Conservation (phyloP, 129 eudicot genomes). For the Cynara cardunculus region DNA sequence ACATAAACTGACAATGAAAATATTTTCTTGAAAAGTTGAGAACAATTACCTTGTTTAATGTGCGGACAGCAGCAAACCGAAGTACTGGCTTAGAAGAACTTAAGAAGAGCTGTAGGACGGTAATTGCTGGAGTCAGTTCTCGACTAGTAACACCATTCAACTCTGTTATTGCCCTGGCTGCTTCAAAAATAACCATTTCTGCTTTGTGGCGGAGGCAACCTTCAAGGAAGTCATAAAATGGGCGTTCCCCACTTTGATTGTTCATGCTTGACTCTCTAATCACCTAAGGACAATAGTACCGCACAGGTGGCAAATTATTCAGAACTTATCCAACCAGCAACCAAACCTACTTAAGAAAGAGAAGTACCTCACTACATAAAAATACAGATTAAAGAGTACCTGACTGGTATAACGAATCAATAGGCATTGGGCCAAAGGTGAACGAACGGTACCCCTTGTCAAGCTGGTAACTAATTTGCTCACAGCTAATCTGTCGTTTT, state of each 20-base stretch:
- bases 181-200: conserved; percentile 97
- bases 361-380: conserved; percentile 30
- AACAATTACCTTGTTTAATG: conserved; percentile 76
- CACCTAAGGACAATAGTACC: conserved; percentile 43
- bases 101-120: conserved; percentile 89
- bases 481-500: conserved; percentile 92
- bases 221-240: conserved; percentile 94
- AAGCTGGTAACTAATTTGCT: conserved; percentile 95
- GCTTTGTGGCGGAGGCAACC: conserved; percentile 97
- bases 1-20: conserved; percentile 11
- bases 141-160: conserved; percentile 84
- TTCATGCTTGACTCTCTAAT: conserved; percentile 78
- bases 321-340: neutral
- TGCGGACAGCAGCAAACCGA: conserved; percentile 97
- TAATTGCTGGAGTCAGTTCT: conserved; percentile 92
- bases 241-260: conserved; percentile 83
- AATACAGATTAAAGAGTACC: conserved; percentile 44
- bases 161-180: conserved; percentile 95
- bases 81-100: conserved; percentile 96
- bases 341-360: neutral
- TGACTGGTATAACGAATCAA: conserved; percentile 88
- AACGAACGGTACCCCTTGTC: conserved; percentile 90
- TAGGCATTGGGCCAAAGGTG: conserved; percentile 97
- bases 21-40: neutral
- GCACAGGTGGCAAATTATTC: neutral